Base-by-base conservation (phyloP, 169 alveolate species). In the Plasmodium knowlesi region DNA sequence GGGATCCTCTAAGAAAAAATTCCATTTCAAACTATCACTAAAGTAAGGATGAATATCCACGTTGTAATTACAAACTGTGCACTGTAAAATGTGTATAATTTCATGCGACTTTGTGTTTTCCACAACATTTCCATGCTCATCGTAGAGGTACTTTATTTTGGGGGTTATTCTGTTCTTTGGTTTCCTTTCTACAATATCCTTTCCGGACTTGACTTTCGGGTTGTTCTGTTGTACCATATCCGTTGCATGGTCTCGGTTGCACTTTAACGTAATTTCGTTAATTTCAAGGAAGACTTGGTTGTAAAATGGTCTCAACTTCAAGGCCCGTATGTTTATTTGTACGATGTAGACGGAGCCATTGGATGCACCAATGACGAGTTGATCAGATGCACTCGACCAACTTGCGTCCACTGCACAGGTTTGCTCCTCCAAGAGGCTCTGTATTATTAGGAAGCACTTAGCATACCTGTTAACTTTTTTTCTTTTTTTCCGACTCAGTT, bases 391-490 rank as follows among this genome's bases (percentile, higher is more conserved):
- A 8, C 79, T 88, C 5, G 94, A 89, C 94, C 94, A 89, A 2
- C 90, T 89, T 61, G 81, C 32, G 43, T 89, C 94, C 4, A 89
- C 90, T 22, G 90, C 94, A 46, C 90, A 89, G 19, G 94, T 89
- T 50, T 89, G 94, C 41, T 89, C 94, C n/a, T 89, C 94, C 10
- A 89, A 43, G 19, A 89, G 67, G 81, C 79, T 89, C 50, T 80
- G 88, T 28, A 89, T 70, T 16, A 89, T 79, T n/a, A 89, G 72
- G 70, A 89, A 89, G 46, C 94, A 89, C 46, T 70, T 54, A n/a
- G 94, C 94, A 61, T 89, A 89, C 61, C 57, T 89, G 71, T 89
- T 89, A 28, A 79, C 46, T 80, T 41, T 78, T 28, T 89, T 89
- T 79, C 79, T 85, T 46, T 54, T 85, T 28, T 85, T 85, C 50